Conservation (phyloP, 192 early-diverging fungal species). For the Funneliformis geosporum region DNA sequence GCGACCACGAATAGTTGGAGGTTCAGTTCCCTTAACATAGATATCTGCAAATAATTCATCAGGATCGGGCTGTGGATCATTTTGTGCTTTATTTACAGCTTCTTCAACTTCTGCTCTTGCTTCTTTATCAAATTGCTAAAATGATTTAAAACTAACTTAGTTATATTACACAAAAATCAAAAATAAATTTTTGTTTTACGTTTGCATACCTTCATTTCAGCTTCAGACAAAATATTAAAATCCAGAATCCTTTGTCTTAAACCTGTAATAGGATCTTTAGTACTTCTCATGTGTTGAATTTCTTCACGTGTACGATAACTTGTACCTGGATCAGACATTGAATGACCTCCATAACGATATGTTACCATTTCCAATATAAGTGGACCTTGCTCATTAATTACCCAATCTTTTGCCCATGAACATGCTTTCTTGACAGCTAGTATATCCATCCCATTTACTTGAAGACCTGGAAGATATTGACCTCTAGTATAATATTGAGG, state of each 20-base stretch:
- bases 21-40: conserved; percentile 78
- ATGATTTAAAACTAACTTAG: not conserved
- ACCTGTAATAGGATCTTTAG: conserved; percentile 91
- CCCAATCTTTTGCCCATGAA: conserved; percentile 84
- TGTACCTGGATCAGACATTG: conserved; percentile 99
- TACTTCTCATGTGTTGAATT: conserved; percentile 96
- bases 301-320: conserved; percentile 99
- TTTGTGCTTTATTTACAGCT: conserved; percentile 82
- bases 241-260: conserved; percentile 84
- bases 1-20: conserved; percentile 75
- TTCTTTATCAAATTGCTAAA: conserved; percentile 80
- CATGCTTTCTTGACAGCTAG: conserved; percentile 88
- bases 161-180: not conserved
- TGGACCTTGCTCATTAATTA: conserved; percentile 80
- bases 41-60: conserved; percentile 79
- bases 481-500: conserved; percentile 94
- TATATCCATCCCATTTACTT: conserved; percentile 92
- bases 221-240: conserved; percentile 69
- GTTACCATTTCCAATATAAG: conserved; percentile 94
- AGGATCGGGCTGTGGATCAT: conserved; percentile 68
- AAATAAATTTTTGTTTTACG: not conserved
- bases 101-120: conserved; percentile 84
- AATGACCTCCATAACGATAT: conserved; percentile 99
- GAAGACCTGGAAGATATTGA: conserved; percentile 96
- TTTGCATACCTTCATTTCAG: conserved; percentile 74